Evolutionary conservation across 2,329 filamentous ascomycete species (phyloP).

Genomic region (Alternaria burnsii): DNA sequence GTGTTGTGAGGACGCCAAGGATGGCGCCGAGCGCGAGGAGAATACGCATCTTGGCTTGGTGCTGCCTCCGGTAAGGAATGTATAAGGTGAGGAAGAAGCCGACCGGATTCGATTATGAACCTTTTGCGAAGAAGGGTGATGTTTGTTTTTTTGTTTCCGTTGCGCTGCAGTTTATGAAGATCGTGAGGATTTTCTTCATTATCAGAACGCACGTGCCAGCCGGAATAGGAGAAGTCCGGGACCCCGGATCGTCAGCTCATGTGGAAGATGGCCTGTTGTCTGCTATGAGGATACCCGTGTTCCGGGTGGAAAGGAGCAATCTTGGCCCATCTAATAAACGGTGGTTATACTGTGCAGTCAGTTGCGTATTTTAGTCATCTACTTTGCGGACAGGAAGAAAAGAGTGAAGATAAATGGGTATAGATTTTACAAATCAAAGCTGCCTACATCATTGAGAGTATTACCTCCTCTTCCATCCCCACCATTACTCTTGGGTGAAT

Average conservation of each 20-base stretch:
- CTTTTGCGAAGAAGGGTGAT: neutral
- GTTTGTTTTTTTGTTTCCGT: neutral
- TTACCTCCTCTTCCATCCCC: neutral
- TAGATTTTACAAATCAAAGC: constrained; percentile 2
- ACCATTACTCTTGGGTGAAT: neutral
- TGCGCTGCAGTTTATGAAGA: neutral
- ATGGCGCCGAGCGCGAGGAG: constrained; percentile 34
- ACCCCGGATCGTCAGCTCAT: constrained; percentile 13
- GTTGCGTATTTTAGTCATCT: neutral
- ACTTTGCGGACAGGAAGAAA: neutral
- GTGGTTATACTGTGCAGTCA: neutral
- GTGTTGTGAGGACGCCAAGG: constrained; percentile 32
- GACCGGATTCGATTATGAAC: neutral
- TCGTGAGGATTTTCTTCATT: constrained; percentile 1
- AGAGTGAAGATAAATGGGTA: constrained; percentile 1
- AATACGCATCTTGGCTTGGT: constrained; percentile 17
- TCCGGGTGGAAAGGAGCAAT: neutral
- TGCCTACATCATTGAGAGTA: neutral
- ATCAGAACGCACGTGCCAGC: constrained; percentile 15
- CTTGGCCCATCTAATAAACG: neutral
- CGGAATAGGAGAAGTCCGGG: constrained; percentile 15
- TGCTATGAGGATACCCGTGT: neutral
- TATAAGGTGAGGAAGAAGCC: neutral
- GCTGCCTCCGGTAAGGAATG: neutral
- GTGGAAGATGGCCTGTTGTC: constrained; percentile 1